Percentiles rank a stretch among this genome's conserved stretches.
These are phyloP conservation scores for Neurospora sp. DNA, from an alignment of 495 filamentous ascomycete genomes.

Conservation along the genomic window DNA sequence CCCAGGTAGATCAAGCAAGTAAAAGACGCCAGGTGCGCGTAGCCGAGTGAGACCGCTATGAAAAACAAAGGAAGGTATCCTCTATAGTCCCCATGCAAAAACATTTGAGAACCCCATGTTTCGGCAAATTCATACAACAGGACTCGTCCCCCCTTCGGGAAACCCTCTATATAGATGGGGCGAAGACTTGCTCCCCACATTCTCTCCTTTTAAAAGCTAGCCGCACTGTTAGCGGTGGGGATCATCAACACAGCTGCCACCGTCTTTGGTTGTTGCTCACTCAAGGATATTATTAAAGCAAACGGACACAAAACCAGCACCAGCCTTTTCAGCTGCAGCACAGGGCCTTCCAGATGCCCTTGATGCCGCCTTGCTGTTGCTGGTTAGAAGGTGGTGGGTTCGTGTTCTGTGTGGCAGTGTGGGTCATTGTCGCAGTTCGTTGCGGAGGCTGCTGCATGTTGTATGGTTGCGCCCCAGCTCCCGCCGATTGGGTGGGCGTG, in stretches of 20 bases:
- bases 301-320: slow-evolving; percentile 6
- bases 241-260: neutral
- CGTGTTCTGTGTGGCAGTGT: slow-evolving; percentile 41
- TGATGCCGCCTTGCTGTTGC: slow-evolving; percentile 45
- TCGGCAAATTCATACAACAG: slow-evolving; percentile 19
- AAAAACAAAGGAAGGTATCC: slow-evolving; percentile 18
- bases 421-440: slow-evolving; percentile 42
- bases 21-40: slow-evolving; percentile 11
- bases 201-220: neutral
- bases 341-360: slow-evolving; percentile 72
- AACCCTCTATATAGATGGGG: slow-evolving; percentile 15
- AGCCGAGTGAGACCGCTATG: slow-evolving; percentile 13
- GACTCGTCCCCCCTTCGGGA: slow-evolving; percentile 8
- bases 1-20: slow-evolving; percentile 3
- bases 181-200: neutral
- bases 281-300: neutral
- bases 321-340: slow-evolving; percentile 58
- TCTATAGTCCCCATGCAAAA: slow-evolving; percentile 25
- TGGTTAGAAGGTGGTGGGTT: slow-evolving; percentile 28
- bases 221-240: neutral
- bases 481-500: neutral
- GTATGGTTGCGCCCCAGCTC: slow-evolving; percentile 16
- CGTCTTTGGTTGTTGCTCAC: slow-evolving; percentile 7
- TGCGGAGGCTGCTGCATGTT: slow-evolving; percentile 74
- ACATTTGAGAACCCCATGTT: slow-evolving; percentile 14